These are phyloP conservation scores for Penicillium ochrochloron DNA, from an alignment of 495 filamentous ascomycete genomes.

Conservation along the genomic window DNA sequence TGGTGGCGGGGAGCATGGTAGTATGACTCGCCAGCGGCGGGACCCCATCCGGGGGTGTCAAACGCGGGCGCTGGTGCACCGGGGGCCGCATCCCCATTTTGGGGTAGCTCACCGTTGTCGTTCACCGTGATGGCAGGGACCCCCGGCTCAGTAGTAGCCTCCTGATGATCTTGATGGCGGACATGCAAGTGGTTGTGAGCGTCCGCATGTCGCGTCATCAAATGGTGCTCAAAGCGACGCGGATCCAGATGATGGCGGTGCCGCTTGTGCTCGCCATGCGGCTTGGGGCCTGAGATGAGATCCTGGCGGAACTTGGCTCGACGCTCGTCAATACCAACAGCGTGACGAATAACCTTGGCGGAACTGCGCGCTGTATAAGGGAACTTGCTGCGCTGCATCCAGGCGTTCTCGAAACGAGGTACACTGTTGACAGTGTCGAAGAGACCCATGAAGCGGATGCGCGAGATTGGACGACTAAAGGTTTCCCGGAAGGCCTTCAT, in stretches of 20 bases:
- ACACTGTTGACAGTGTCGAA: constrained; percentile 75
- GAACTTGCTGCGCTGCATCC: constrained; percentile 82
- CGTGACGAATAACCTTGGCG: constrained; percentile 71
- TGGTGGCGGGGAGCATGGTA: constrained; percentile 37
- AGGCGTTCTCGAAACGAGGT: constrained; percentile 79
- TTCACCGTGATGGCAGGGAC: constrained; percentile 42
- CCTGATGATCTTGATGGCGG: constrained; percentile 25
- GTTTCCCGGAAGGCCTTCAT: constrained; percentile 87
- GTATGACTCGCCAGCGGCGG: constrained; percentile 36
- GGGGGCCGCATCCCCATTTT: constrained; percentile 10
- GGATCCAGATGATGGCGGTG: constrained; percentile 42
- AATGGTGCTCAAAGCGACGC: constrained; percentile 28
- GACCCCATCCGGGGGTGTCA: constrained; percentile 26
- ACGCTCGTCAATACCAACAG: constrained; percentile 79
- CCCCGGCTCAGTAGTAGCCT: constrained; percentile 23
- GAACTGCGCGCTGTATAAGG: constrained; percentile 81
- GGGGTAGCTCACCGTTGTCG: constrained; percentile 21
- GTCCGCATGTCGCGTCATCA: constrained; percentile 27
- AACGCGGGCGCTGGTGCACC: constrained; percentile 1
- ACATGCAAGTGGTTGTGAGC: constrained; percentile 28
- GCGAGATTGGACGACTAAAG: constrained; percentile 75
- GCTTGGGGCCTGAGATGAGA: constrained; percentile 64
- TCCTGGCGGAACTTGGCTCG: constrained; percentile 73
- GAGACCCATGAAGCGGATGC: constrained; percentile 61
- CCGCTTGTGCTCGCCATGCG: constrained; percentile 36